Conservation (phyloP, 768 basidiomycete genomes). For the Psilocybe cubensis region DNA sequence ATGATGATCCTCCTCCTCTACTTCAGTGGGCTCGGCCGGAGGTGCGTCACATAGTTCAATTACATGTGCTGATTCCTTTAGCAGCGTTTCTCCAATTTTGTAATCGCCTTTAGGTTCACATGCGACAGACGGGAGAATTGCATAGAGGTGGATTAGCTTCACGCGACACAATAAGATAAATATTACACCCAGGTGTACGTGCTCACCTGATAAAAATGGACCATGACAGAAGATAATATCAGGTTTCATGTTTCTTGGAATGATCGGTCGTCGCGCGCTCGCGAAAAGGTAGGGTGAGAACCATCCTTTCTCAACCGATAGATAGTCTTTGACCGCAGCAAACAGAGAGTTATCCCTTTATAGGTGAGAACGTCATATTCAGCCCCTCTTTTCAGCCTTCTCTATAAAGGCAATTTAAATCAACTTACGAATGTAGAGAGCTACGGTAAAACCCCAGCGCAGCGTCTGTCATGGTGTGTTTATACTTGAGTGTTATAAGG, state of each 20-base stretch:
- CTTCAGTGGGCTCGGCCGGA: conserved; percentile 21
- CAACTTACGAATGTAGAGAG: conserved; percentile 55
- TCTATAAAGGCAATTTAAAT: not conserved
- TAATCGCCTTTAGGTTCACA: conserved; percentile 66
- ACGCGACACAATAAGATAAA: not conserved
- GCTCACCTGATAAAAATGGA: conserved; percentile 58
- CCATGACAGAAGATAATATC: conserved; percentile 70
- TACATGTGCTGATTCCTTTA: conserved; percentile 57
- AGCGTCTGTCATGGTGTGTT: conserved; percentile 60
- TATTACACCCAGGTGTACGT: not conserved
- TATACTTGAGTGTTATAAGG: conserved; percentile 62
- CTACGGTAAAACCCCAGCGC: conserved; percentile 64
- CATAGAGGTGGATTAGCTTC: not conserved
- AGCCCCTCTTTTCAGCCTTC: conserved; percentile 1
- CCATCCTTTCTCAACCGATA: conserved; percentile 69
- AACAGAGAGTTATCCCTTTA: conserved; percentile 62
- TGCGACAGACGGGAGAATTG: not conserved
- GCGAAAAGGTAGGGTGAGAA: conserved; percentile 70
- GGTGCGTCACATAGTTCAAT: conserved; percentile 47
- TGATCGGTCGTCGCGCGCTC: conserved; percentile 60
- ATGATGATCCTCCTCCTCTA: conserved; percentile 15
- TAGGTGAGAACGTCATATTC: not conserved
- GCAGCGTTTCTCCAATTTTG: conserved; percentile 57
- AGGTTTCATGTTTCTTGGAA: conserved; percentile 64
- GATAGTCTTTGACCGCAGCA: conserved; percentile 61